Conservation (phyloP, 129 eudicot species). For the Artemisia tridentata region DNA sequence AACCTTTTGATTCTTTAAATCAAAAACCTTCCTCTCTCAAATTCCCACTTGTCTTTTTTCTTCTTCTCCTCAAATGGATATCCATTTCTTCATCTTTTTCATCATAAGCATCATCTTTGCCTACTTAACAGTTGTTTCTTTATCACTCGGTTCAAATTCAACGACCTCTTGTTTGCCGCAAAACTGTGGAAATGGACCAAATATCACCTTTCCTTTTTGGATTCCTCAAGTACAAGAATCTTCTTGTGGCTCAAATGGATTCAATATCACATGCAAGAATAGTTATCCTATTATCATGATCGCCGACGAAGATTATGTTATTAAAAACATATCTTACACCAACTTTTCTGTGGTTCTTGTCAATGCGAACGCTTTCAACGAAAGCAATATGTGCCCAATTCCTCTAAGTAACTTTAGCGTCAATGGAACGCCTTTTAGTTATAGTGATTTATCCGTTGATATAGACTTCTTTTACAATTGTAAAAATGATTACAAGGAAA, state of each 20-base stretch:
- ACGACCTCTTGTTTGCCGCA: too few species aligned
- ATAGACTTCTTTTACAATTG: slow-evolving; percentile 55
- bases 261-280: slow-evolving; percentile 51
- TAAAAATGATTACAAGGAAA: slow-evolving; percentile 9
- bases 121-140: slow-evolving; percentile 18
- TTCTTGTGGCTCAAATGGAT: slow-evolving; percentile 52
- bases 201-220: slow-evolving; percentile 55
- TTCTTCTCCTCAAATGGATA: slow-evolving; percentile 34
- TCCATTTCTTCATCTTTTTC: slow-evolving; percentile 15
- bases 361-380: slow-evolving; percentile 24
- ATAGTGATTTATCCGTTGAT: slow-evolving; percentile 24
- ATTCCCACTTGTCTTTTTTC: slow-evolving; percentile 12
- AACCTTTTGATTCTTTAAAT: slow-evolving; percentile 1
- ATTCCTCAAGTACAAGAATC: slow-evolving; percentile 43
- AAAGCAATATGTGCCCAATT: slow-evolving; percentile 40
- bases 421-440: slow-evolving; percentile 46
- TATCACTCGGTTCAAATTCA: too few species aligned
- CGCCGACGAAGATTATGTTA: slow-evolving; percentile 44
- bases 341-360: slow-evolving; percentile 39
- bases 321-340: slow-evolving; percentile 41
- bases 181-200: too few species aligned
- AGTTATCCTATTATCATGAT: slow-evolving; percentile 36
- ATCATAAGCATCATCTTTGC: slow-evolving; percentile 10
- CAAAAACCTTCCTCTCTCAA: slow-evolving; percentile 28
- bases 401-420: slow-evolving; percentile 53